Evolutionary conservation across 2,329 filamentous ascomycete species (phyloP).

Genomic region (Hypoxylon sp.): DNA sequence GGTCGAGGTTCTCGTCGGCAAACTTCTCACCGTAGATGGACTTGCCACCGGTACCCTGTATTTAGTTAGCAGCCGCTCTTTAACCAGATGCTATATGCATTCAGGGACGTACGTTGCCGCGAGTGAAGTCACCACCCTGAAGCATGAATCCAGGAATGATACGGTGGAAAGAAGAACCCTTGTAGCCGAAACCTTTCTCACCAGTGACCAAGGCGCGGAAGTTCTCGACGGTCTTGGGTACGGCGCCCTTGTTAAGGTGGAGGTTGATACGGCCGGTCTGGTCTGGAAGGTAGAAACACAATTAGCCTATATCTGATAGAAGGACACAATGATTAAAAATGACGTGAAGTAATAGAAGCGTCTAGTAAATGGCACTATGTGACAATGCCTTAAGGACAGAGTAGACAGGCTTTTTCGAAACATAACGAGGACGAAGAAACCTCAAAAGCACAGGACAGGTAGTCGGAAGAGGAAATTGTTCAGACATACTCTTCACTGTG

Average conservation of each 20-base stretch:
- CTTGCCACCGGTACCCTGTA: conserved; percentile 85
- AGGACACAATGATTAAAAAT: no score
- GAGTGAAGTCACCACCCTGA: conserved; percentile 95
- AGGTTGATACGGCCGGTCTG: conserved; percentile 86
- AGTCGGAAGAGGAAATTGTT: conserved; percentile 10
- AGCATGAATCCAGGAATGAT: conserved; percentile 95
- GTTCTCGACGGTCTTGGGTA: conserved; percentile 89
- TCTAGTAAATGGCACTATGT: background rate
- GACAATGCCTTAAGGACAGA: background rate
- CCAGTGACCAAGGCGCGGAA: conserved; percentile 85
- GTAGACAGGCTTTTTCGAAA: background rate
- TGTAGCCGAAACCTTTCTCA: conserved; percentile 84
- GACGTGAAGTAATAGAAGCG: background rate
- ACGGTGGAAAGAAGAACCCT: conserved; percentile 87
- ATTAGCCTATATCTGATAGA: conserved; percentile 13
- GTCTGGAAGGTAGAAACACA: conserved; percentile 54
- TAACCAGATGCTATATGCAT: background rate
- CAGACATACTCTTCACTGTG: conserved; percentile 65
- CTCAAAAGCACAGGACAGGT: background rate
- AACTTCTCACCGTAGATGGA: conserved; percentile 98
- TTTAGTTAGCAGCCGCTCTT: background rate
- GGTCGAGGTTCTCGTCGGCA: conserved; percentile 87
- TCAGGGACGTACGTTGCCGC: conserved; percentile 78
- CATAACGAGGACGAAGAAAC: background rate
- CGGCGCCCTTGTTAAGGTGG: conserved; percentile 83